phyloP scores from a whole-genome alignment of 2,329 filamentous ascomycete species.

The Paramyrothecium roridum region DNA sequence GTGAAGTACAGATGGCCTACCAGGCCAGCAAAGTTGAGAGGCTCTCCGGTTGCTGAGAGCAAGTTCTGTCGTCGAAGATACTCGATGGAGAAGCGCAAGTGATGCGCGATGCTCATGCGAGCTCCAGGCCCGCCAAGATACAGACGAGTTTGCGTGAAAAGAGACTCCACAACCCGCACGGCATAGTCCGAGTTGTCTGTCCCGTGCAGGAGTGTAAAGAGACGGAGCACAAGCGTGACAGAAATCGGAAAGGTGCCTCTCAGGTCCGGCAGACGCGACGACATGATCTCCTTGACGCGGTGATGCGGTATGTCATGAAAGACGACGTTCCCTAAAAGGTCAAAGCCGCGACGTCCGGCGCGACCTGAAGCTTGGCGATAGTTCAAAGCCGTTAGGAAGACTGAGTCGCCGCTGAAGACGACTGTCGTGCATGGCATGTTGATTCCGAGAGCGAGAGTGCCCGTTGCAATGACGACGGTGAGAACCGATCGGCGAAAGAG shows the following conservation, averaged over 20 bases:
- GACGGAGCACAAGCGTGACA: slow-evolving; percentile 65
- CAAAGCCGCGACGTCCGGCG: slow-evolving; percentile 77
- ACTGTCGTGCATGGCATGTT: slow-evolving; percentile 85
- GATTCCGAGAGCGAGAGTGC: slow-evolving; percentile 73
- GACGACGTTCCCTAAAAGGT: slow-evolving; percentile 76
- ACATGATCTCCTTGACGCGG: slow-evolving; percentile 67
- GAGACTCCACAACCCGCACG: slow-evolving; percentile 57
- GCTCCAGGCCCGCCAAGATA: slow-evolving; percentile 68
- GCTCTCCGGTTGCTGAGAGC: slow-evolving; percentile 55
- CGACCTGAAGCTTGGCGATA: slow-evolving; percentile 75
- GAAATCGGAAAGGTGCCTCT: slow-evolving; percentile 78
- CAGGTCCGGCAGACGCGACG: slow-evolving; percentile 69
- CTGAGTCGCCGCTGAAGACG: slow-evolving; percentile 70
- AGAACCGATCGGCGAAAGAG: slow-evolving; percentile 71
- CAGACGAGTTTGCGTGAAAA: slow-evolving; percentile 67
- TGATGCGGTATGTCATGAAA: slow-evolving; percentile 63
- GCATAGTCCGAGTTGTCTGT: slow-evolving; percentile 63
- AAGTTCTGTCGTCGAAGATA: slow-evolving; percentile 70
- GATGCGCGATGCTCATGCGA: slow-evolving; percentile 68
- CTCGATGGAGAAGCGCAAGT: slow-evolving; percentile 77
- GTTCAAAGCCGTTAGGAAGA: slow-evolving; percentile 71
- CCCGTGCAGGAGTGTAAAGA: slow-evolving; percentile 64
- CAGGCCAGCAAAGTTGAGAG: slow-evolving; percentile 69
- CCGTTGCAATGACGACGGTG: slow-evolving; percentile 70
- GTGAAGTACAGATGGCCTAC: slow-evolving; percentile 74